phyloP scores from a whole-genome alignment of 2,329 filamentous ascomycete species.

The Cercospora beticola region DNA sequence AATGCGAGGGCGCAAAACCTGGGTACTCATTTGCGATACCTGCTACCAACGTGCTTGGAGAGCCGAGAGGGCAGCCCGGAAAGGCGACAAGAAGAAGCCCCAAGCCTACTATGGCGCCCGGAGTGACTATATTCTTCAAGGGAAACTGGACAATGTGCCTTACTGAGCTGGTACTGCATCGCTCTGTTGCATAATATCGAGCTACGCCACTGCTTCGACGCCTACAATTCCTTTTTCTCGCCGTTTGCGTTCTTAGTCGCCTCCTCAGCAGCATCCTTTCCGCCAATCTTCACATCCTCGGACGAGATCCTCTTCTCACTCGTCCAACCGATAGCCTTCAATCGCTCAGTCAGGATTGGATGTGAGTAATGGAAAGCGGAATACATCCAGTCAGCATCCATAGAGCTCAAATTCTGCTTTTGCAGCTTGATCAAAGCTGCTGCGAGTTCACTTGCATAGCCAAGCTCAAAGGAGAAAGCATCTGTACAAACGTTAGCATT shows the following conservation, averaged over 20 bases:
- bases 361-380: conserved; percentile 98
- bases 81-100: neutral
- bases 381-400: conserved; percentile 99
- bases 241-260: conserved; percentile 2
- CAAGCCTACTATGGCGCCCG: neutral
- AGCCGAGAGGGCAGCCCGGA: neutral
- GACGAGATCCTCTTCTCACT: conserved; percentile 58
- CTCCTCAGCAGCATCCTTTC: conserved; percentile 8
- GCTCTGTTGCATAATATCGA: neutral
- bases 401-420: conserved; percentile 95
- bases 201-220: neutral
- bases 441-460: conserved; percentile 80
- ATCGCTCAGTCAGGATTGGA: conserved; percentile 88
- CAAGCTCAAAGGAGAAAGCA: conserved; percentile 79
- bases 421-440: conserved; percentile 93
- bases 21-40: neutral
- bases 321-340: conserved; percentile 88
- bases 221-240: conserved; percentile 17
- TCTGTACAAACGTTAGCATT: conserved; percentile 48
- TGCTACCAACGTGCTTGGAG: neutral
- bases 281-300: conserved; percentile 39
- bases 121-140: neutral
- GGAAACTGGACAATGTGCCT: neutral
- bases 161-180: neutral
- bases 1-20: neutral